A percentile compares a stretch with the other conserved stretches of the same genome.
phyloP scores from a whole-genome alignment of 2,329 filamentous ascomycete genomes.

The Fusarium nodosum region DNA sequence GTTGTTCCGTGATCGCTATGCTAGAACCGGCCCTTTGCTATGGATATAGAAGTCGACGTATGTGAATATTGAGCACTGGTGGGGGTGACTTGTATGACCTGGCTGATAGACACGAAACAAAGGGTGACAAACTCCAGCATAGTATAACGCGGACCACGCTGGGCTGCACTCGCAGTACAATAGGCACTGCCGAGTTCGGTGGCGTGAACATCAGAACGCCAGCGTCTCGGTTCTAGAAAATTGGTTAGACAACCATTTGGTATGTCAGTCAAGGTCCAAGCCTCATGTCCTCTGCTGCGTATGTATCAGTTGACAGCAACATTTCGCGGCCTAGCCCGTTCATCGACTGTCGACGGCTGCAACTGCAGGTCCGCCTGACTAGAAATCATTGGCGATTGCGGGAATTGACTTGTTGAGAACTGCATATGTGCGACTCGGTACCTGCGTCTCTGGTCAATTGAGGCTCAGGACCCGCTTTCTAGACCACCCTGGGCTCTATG shows the following conservation, averaged over 20 bases:
- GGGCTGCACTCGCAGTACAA: conserved; percentile 11
- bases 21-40: background rate
- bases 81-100: background rate
- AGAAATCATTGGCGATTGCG: conserved; percentile 12
- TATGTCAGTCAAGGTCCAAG: conserved; percentile 5
- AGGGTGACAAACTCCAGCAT: background rate
- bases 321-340: conserved; percentile 27
- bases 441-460: conserved; percentile 29
- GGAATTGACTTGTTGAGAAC: conserved; percentile 18
- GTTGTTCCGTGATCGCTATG: background rate
- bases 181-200: conserved; percentile 17
- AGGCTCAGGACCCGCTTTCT: conserved; percentile 9
- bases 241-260: conserved; percentile 15
- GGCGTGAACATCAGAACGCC: conserved; percentile 31
- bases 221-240: conserved; percentile 36
- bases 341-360: conserved; percentile 19
- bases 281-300: conserved; percentile 13
- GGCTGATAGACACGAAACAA: conserved; percentile 2
- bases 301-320: conserved; percentile 13
- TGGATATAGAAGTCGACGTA: conserved; percentile 9
- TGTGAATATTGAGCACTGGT: conserved; percentile 14
- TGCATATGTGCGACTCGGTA: conserved; percentile 27
- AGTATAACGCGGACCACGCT: conserved; percentile 6
- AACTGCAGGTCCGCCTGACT: conserved; percentile 12
- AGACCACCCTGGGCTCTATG: conserved; percentile 10